phyloP scores from a whole-genome alignment of 257 asterid genomes.

The Apocynum venetum region DNA sequence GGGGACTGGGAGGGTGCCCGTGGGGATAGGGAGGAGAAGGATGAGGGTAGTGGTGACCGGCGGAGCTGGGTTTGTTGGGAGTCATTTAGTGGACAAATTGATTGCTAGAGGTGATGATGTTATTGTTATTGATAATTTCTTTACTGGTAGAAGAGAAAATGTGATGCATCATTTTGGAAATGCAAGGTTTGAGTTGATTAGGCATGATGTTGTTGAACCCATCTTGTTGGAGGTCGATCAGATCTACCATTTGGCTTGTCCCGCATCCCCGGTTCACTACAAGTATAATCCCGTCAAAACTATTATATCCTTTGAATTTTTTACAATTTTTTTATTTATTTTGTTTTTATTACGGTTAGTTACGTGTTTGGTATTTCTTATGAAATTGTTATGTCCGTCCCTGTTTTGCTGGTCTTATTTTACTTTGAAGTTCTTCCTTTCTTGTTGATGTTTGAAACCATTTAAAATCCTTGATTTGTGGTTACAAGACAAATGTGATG shows the following conservation, averaged over 20 bases:
- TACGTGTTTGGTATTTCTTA: not conserved
- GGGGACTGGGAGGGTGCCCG: constrained; percentile 54
- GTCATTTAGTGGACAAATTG: constrained; percentile 76
- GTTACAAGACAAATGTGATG: constrained; percentile 25
- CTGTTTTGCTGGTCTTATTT: not conserved
- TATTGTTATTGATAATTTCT: constrained; percentile 67
- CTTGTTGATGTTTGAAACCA: not conserved
- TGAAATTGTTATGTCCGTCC: not conserved
- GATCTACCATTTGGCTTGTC: constrained; percentile 78
- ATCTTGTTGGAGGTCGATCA: constrained; percentile 78
- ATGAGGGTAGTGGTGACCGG: constrained; percentile 70
- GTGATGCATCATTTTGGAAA: constrained; percentile 69
- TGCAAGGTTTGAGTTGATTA: constrained; percentile 64
- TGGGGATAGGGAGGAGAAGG: constrained; percentile 53
- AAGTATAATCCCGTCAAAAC: constrained; percentile 76
- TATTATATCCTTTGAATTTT: constrained; percentile 51
- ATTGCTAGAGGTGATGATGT: constrained; percentile 73
- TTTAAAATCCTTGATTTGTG: constrained; percentile 13
- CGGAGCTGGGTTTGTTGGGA: constrained; percentile 78
- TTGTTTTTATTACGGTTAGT: not conserved
- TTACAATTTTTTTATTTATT: not conserved
- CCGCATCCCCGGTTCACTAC: constrained; percentile 72
- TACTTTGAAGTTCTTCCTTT: not conserved
- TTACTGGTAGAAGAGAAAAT: constrained; percentile 74
- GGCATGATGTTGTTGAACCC: constrained; percentile 76